Conservation (phyloP, 1,284 basidiomycete species). For the Cryptococcus maquisensis region DNA sequence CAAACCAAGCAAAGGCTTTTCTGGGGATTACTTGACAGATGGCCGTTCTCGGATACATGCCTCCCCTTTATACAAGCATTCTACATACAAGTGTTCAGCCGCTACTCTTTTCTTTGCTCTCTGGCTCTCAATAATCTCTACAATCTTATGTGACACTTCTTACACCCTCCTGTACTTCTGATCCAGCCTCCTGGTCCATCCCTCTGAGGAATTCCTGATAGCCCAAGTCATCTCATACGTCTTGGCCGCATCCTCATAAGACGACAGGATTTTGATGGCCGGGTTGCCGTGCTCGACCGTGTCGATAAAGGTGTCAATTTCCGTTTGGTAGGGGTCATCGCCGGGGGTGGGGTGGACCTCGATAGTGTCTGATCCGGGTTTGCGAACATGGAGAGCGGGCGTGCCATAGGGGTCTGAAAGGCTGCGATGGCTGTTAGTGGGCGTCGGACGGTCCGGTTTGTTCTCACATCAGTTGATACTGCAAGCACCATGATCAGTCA, state of each 20-base stretch:
- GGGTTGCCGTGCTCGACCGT: conserved; percentile 37
- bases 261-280: conserved; percentile 39
- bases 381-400: conserved; percentile 45
- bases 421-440: conserved; percentile 14
- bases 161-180: background rate
- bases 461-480: conserved; percentile 38
- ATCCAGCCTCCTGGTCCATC: conserved; percentile 18
- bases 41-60: no score
- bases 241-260: conserved; percentile 68
- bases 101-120: no score
- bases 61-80: no score
- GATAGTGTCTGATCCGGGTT: conserved; percentile 36
- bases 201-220: conserved; percentile 32
- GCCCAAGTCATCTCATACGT: conserved; percentile 62
- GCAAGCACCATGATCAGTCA: background rate
- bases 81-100: no score
- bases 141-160: no score
- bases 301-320: conserved; percentile 49
- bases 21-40: no score
- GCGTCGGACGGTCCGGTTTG: no score
- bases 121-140: no score
- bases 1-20: no score
- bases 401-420: conserved; percentile 48
- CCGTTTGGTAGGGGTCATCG: conserved; percentile 50
- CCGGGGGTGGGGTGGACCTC: conserved; percentile 30